Percentiles rank a stretch among this genome's conserved stretches.
These are phyloP conservation scores for Morella rubra DNA, from an alignment of 306 rosid genomes.

Conservation along the genomic window DNA sequence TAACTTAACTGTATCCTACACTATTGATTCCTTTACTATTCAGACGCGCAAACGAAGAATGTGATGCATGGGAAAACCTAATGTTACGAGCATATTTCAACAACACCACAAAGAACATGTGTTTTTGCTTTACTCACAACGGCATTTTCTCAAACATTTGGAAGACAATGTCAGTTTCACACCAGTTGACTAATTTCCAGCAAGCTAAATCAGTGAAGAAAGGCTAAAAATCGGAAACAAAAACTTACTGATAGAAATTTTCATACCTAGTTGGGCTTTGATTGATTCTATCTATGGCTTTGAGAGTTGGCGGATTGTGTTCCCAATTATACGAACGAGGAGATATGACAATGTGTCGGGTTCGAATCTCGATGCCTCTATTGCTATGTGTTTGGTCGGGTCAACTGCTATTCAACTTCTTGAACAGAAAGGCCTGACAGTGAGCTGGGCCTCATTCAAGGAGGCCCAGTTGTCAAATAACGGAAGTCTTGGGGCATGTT, in stretches of 20 bases:
- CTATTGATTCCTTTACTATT: neutral
- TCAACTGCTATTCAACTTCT: neutral
- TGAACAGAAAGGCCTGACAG: neutral
- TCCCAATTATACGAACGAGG: neutral
- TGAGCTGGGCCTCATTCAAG: neutral
- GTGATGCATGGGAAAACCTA: neutral
- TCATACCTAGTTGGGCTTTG: constrained; percentile 15
- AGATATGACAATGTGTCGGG: neutral
- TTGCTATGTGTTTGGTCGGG: neutral
- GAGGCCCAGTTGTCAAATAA: too few species aligned
- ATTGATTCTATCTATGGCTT: neutral
- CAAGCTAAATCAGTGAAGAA: neutral
- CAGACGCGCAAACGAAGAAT: neutral
- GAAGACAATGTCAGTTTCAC: constrained; percentile 8
- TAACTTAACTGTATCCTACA: neutral
- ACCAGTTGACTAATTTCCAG: neutral
- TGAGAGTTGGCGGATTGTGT: neutral
- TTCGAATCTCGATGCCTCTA: too few species aligned
- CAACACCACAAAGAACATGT: neutral
- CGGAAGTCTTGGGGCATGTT: too few species aligned
- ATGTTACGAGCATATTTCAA: neutral
- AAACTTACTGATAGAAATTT: neutral
- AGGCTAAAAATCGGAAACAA: neutral
- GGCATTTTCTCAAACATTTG: constrained; percentile 33
- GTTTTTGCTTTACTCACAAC: neutral